Base-by-base conservation (phyloP, 2,329 filamentous ascomycete species). In the Colletotrichum chlorophyti region DNA sequence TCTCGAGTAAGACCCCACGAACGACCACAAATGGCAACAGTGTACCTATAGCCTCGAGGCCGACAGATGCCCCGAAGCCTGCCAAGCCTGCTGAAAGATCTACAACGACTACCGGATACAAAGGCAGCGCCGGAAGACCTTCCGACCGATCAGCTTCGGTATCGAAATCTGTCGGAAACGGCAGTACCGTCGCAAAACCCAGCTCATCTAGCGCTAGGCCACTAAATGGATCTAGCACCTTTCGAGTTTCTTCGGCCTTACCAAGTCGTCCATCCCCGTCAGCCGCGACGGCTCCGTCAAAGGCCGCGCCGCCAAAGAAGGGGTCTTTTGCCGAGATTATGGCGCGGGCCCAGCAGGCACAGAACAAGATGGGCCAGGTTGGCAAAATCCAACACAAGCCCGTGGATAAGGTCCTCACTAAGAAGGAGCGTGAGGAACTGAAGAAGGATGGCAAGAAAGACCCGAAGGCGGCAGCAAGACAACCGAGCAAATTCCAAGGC, bases 331-430 rank as follows among this genome's bases (percentile, higher is more conserved):
- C 87, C 32, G 89, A 92, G 66, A 89, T 92, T 59, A 81, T 93
- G 74, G 88, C 88, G 53, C 83, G 88, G 64, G 91, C 86, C 27
- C 86, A 90, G 67, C 84, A 85, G 60, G 87, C 85, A 11, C 85
- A 90, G 66, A 79, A 77, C 34, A 78, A 75, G 35, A 83, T 85
- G 76, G 82, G 78, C n/a, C 82, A 83, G 64, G 80, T 89, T 21
- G 89, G 88, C 53, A 86, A 85, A 65, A 91, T 92, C 64, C 89
- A 91, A 69, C 89, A 92, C 72, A 91, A 91, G 69, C 81, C 87
- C 17, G 83, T 87, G 2, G 89, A 90, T 65, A 89, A 86, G 66
- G 73, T 81, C n/a, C 74, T 81, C 6, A 79, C 75, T 60, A 89
- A 80, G 70, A 81, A 79, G 59, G 80, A 86, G 60, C 80, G 83